Evolutionary conservation across 2,329 filamentous ascomycete species (phyloP).

Genomic region (Thelonectria blattea): DNA sequence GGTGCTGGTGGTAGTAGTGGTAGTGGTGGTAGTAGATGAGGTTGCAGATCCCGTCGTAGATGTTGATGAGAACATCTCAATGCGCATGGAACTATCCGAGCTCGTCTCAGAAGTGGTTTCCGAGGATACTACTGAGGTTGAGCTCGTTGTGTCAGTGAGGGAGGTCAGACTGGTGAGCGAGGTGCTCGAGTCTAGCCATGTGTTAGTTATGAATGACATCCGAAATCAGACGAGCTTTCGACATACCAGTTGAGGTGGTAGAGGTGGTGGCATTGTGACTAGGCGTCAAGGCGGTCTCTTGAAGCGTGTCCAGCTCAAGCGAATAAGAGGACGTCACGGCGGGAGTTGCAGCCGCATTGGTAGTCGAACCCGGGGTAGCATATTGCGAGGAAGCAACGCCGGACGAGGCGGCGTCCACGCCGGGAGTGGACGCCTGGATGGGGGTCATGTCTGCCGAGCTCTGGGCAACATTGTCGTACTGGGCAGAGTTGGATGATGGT

Average conservation of each 20-base stretch:
- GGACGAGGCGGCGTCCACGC: slow-evolving; percentile 25
- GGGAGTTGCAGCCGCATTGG: slow-evolving; percentile 20
- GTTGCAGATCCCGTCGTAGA: slow-evolving; percentile 22
- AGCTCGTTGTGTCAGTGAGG: slow-evolving; percentile 25
- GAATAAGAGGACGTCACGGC: slow-evolving; percentile 18
- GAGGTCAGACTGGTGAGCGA: slow-evolving; percentile 26
- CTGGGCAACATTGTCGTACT: slow-evolving; percentile 32
- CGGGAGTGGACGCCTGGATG: slow-evolving; percentile 23
- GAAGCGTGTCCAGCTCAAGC: slow-evolving; percentile 10
- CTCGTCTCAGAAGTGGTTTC: slow-evolving; percentile 17
- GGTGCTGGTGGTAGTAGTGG: slow-evolving; percentile 8
- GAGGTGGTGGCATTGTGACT: slow-evolving; percentile 24
- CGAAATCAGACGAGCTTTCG: slow-evolving; percentile 10
- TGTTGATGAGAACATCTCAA: slow-evolving; percentile 21
- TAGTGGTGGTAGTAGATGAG: slow-evolving; percentile 19
- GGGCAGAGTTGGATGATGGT: slow-evolving; percentile 30
- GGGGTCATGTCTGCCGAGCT: slow-evolving; percentile 32
- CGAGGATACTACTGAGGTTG: slow-evolving; percentile 23
- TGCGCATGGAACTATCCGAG: slow-evolving; percentile 12
- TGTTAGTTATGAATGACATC: not conserved
- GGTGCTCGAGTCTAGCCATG: slow-evolving; percentile 20
- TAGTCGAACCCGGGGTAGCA: slow-evolving; percentile 23
- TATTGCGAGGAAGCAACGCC: slow-evolving; percentile 21
- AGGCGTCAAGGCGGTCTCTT: slow-evolving; percentile 23
- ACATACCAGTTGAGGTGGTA: slow-evolving; percentile 31